These are phyloP conservation scores for Ascochyta rabiei DNA, from an alignment of 2,329 filamentous ascomycete genomes.

Conservation along the genomic window DNA sequence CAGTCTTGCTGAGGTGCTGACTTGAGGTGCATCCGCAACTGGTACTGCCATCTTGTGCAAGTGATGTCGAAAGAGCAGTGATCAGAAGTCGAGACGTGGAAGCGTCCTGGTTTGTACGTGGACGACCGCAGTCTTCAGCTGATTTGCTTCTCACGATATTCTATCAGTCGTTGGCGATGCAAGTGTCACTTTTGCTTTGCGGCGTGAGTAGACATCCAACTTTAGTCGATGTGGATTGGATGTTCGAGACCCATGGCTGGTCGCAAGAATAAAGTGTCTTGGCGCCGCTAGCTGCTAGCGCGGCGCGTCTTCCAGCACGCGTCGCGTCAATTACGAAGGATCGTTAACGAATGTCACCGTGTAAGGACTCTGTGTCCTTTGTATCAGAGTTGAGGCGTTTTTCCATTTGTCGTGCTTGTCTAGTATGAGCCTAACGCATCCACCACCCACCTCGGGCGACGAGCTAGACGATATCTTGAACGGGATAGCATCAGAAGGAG, in stretches of 20 bases:
- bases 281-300: slow-evolving; percentile 2
- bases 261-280: slow-evolving; percentile 19
- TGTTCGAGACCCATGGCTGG: slow-evolving; percentile 8
- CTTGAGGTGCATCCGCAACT: slow-evolving; percentile 30
- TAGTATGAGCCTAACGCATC: slow-evolving; percentile 31
- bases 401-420: not conserved
- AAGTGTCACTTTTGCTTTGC: slow-evolving; percentile 1
- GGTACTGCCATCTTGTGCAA: slow-evolving; percentile 34
- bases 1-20: slow-evolving; percentile 42
- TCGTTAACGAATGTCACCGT: not conserved
- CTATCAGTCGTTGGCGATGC: not conserved
- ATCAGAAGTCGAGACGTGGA: not conserved
- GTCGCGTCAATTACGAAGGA: not conserved
- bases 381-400: not conserved
- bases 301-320: not conserved
- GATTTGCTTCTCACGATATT: not conserved
- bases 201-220: not conserved
- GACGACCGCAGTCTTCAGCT: not conserved
- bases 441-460: slow-evolving; percentile 43
- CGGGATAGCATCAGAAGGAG: slow-evolving; percentile 67
- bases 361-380: not conserved
- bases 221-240: slow-evolving; percentile 14
- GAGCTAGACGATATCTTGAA: slow-evolving; percentile 74
- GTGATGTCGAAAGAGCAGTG: not conserved
- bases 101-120: not conserved